Evolutionary conservation across 805 yeast genomes (phyloP).

Genomic region (Crinitomyces ghanaensis): DNA sequence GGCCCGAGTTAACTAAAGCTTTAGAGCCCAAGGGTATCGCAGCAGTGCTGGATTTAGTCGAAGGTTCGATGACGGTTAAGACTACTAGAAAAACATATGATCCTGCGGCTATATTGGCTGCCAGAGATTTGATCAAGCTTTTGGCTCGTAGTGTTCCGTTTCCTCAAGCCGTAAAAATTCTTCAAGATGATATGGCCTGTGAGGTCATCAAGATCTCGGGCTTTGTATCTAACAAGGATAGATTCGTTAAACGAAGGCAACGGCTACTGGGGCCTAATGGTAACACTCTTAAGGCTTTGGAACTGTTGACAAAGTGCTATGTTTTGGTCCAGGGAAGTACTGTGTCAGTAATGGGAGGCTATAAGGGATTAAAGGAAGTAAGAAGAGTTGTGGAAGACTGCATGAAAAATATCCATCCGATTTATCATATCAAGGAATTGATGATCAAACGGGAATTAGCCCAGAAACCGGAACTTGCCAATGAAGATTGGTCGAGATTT

Average conservation of each 20-base stretch:
- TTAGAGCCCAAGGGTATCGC: slow-evolving; percentile 59
- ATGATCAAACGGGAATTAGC: slow-evolving; percentile 96
- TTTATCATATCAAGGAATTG: slow-evolving; percentile 90
- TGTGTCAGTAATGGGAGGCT: slow-evolving; percentile 95
- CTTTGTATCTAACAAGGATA: slow-evolving; percentile 77
- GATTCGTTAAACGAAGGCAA: slow-evolving; percentile 92
- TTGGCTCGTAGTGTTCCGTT: slow-evolving; percentile 94
- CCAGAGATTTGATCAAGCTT: slow-evolving; percentile 87
- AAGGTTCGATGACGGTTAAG: slow-evolving; percentile 94
- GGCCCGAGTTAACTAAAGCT: slow-evolving; percentile 87
- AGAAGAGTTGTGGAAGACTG: slow-evolving; percentile 96
- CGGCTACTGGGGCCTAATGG: slow-evolving; percentile 95
- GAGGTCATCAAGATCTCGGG: slow-evolving; percentile 93
- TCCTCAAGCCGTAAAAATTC: slow-evolving; percentile 87
- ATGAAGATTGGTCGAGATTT: slow-evolving; percentile 95
- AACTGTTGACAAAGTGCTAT: slow-evolving; percentile 88
- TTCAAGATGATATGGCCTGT: slow-evolving; percentile 89
- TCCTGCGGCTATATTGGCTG: slow-evolving; percentile 87
- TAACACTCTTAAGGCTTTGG: slow-evolving; percentile 90
- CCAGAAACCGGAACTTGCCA: slow-evolving; percentile 87
- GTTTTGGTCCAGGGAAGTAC: slow-evolving; percentile 96
- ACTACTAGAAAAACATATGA: slow-evolving; percentile 93
- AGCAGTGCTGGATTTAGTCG: slow-evolving; percentile 83
- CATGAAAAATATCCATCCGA: slow-evolving; percentile 95
- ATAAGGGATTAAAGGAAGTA: slow-evolving; percentile 79